These are phyloP conservation scores for Acacia crassicarpa DNA, from an alignment of 306 rosid species.

Conservation along the genomic window DNA sequence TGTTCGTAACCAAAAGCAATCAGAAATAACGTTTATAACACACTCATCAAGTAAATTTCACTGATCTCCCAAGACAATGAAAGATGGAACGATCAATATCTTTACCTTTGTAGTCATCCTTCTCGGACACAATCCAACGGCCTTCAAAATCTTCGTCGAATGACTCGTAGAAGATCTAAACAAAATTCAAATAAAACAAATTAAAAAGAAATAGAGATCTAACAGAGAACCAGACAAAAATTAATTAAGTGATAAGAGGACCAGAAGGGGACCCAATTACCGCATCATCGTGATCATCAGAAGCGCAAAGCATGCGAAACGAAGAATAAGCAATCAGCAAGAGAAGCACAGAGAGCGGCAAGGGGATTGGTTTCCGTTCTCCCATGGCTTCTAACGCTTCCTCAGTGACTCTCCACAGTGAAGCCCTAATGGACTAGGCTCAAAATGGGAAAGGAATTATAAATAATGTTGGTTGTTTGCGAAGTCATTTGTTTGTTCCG, in stretches of 20 bases:
- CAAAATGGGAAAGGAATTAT: too few species aligned
- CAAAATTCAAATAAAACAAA: slow-evolving; percentile 11
- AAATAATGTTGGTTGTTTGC: too few species aligned
- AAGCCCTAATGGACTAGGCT: too few species aligned
- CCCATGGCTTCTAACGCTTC: slow-evolving; percentile 13
- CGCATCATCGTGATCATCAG: slow-evolving; percentile 50
- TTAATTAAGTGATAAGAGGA: not conserved
- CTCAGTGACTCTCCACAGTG: too few species aligned
- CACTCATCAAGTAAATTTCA: not conserved
- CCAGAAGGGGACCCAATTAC: slow-evolving; percentile 3
- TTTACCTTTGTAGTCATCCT: slow-evolving; percentile 72
- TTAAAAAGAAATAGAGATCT: not conserved
- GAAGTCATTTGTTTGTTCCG: too few species aligned
- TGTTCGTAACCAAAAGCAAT: not conserved
- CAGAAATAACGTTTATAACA: not conserved
- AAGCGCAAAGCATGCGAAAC: slow-evolving; percentile 50
- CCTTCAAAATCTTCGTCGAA: slow-evolving; percentile 76
- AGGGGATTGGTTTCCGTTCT: slow-evolving; percentile 39
- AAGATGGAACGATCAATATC: not conserved
- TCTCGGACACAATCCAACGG: slow-evolving; percentile 76
- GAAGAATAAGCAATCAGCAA: slow-evolving; percentile 46
- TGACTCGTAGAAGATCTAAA: slow-evolving; percentile 81
- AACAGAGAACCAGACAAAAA: not conserved
- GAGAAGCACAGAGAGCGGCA: slow-evolving; percentile 29
- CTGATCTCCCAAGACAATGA: not conserved